Base-by-base conservation (phyloP, 1,139 yeast species). In the Scheffersomyces parashehatae region DNA sequence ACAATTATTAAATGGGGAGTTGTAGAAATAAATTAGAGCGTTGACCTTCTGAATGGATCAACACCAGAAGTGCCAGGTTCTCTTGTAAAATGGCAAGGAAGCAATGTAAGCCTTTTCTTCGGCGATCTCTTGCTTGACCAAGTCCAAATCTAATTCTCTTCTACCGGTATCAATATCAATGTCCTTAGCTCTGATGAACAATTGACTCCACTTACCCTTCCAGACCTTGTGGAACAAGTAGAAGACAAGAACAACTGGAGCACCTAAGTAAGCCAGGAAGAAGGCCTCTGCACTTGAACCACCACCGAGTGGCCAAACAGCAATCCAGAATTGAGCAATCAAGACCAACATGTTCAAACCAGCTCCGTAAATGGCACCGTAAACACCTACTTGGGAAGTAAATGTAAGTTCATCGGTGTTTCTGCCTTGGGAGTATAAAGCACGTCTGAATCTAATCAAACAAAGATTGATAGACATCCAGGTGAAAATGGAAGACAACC, bases 121-220 rank as follows among this genome's bases (percentile, higher is more conserved):
- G 35, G 65, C 70, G 40, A 75, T 68, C 58, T 80, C 85, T 50
- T 72, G 80, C 51, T 62, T 68, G 45, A 81, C 57, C 47, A 68
- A 64, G 42, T 79, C 85, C 48, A 75, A 63, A 55, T 82, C 85
- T 52, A 76, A 67, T 42, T 78, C 76, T 52, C 82, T 73, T 60
- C 83, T 72, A 39, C 83, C 84, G 42, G 73, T 67, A 47, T 73
- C 76, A 36, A 82, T 59, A 54, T 82, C 86, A 51, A 81, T 70
- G 44, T 72, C 67, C 42, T 65, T 65, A 41, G 77, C 67, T 37
- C 75, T 75, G 45, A 65, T 67, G 43, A 58, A 60, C 6, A 77
- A 54, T 38, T 64, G 68, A 20, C 8, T 20, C 62, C 72, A 70
- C 50, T 76, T 74, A 44, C 68, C 72, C n/a, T 67, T 64, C 61